Conservation (phyloP, 352 stramenopile genomes). For the Pythium phragmitis region DNA sequence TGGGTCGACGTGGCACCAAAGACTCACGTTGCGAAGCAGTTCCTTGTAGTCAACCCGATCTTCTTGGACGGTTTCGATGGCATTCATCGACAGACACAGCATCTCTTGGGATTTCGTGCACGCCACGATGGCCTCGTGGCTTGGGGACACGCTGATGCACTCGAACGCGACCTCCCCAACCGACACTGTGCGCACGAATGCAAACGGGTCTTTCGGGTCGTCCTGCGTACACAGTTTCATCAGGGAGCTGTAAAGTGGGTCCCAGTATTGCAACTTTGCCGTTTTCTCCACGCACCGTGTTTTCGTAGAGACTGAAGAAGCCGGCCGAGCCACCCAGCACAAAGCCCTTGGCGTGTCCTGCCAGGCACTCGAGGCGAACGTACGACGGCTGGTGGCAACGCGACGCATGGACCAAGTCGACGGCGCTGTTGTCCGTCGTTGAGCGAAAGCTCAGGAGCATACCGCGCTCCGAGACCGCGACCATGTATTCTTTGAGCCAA, state of each 20-base stretch:
- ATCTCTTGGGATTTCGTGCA: conserved; percentile 72
- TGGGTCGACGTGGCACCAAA: not conserved
- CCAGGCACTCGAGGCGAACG: conserved; percentile 72
- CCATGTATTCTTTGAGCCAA: conserved; percentile 73
- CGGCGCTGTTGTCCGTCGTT: conserved; percentile 43
- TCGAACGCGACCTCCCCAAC: conserved; percentile 78
- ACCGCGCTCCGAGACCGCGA: conserved; percentile 65
- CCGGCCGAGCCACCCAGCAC: conserved; percentile 67
- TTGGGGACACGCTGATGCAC: conserved; percentile 67
- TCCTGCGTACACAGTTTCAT: conserved; percentile 34
- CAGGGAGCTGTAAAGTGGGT: not conserved
- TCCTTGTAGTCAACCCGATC: conserved; percentile 64
- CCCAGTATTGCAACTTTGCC: no score
- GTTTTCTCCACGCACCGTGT: conserved; percentile 36
- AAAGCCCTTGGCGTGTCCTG: conserved; percentile 65
- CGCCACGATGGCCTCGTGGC: conserved; percentile 54
- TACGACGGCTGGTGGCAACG: conserved; percentile 64
- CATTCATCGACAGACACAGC: conserved; percentile 63
- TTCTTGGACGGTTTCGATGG: conserved; percentile 77
- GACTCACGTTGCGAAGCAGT: conserved; percentile 50
- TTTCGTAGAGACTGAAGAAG: conserved; percentile 78
- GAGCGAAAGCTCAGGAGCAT: conserved; percentile 65
- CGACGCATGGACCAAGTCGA: conserved; percentile 68
- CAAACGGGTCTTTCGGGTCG: conserved; percentile 74
- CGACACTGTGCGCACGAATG: conserved; percentile 66